phyloP scores from a whole-genome alignment of 1,139 yeast genomes.

The Blastobotrys buckinghamii region DNA sequence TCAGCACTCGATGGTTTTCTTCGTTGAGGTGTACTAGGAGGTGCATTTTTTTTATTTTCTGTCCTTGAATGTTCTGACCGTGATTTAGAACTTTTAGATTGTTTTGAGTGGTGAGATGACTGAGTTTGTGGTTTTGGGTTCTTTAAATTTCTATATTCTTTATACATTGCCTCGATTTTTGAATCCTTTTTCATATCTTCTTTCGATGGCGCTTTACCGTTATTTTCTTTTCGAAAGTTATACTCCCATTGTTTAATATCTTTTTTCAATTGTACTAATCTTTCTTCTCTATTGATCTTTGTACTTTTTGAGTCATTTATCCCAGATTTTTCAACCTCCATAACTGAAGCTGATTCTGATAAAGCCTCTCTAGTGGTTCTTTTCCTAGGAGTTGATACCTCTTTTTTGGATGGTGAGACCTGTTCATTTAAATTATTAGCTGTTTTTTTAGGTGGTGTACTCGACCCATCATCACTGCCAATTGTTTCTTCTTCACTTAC shows the following conservation, averaged over 20 bases:
- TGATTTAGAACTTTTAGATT: too few species aligned
- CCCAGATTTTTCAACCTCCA: too few species aligned
- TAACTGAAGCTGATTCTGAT: too few species aligned
- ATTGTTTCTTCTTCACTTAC: too few species aligned
- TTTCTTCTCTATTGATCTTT: not conserved
- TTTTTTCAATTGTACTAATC: slow-evolving; percentile 21
- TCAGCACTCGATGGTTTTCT: slow-evolving; percentile 1
- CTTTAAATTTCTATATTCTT: slow-evolving; percentile 23
- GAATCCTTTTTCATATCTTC: slow-evolving; percentile 47
- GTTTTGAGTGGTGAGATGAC: too few species aligned
- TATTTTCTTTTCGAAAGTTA: slow-evolving; percentile 34
- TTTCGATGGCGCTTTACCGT: slow-evolving; percentile 48
- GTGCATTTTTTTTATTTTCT: not conserved
- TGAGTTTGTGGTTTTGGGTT: too few species aligned
- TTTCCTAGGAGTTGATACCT: too few species aligned
- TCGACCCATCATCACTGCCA: too few species aligned
- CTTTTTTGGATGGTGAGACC: too few species aligned
- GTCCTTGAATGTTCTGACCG: not conserved
- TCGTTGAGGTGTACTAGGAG: not conserved
- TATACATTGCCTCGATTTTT: slow-evolving; percentile 37
- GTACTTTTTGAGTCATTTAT: not conserved
- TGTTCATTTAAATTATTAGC: too few species aligned
- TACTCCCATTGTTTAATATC: slow-evolving; percentile 64
- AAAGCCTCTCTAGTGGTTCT: too few species aligned
- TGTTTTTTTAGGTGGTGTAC: too few species aligned